These are phyloP conservation scores for Thalassiosira hispida DNA, from an alignment of 352 stramenopile genomes.

Conservation along the genomic window DNA sequence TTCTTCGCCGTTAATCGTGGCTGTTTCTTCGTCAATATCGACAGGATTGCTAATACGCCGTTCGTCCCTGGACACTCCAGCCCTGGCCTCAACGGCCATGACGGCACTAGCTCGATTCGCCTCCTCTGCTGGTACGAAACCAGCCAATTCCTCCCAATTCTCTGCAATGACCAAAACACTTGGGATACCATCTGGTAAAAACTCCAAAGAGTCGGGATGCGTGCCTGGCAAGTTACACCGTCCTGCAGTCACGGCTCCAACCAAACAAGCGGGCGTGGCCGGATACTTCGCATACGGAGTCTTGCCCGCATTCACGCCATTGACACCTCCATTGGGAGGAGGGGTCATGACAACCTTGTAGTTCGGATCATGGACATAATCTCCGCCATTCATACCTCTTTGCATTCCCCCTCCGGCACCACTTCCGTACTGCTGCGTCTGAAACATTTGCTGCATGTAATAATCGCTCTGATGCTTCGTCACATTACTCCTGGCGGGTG, in stretches of 20 bases:
- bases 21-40: constrained; percentile 32
- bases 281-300: background rate
- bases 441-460: background rate
- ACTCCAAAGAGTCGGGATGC: constrained; percentile 42
- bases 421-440: background rate
- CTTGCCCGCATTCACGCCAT: constrained; percentile 1
- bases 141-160: constrained; percentile 53
- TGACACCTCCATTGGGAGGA: background rate
- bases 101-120: background rate
- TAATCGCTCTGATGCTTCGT: constrained; percentile 14
- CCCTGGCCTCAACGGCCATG: constrained; percentile 2
- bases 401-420: background rate
- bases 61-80: background rate
- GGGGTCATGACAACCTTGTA: constrained; percentile 38
- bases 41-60: constrained; percentile 21
- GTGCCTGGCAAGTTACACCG: constrained; percentile 22
- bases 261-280: constrained; percentile 25
- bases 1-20: constrained; percentile 30
- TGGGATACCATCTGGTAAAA: constrained; percentile 37
- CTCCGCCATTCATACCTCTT: constrained; percentile 30
- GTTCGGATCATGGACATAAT: constrained; percentile 49
- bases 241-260: constrained; percentile 33
- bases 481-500: constrained; percentile 29
- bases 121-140: constrained; percentile 17
- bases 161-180: constrained; percentile 35